A percentile compares a stretch with the other conserved stretches of the same genome.
Evolutionary conservation across 257 asterid species (phyloP).

Genomic region (Linaria vulgaris): DNA sequence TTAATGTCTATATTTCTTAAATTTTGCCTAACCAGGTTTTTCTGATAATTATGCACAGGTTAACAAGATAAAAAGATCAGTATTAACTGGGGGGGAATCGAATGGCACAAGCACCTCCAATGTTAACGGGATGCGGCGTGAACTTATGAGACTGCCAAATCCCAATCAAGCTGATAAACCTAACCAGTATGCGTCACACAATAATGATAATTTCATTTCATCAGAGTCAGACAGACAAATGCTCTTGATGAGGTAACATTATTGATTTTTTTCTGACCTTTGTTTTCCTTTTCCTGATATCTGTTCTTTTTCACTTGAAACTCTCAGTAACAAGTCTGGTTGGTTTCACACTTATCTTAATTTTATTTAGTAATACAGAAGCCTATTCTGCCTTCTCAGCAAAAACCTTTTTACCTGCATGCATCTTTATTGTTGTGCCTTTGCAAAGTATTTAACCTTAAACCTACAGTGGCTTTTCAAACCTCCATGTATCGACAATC

Average conservation of each 20-base stretch:
- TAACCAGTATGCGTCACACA: slow-evolving; percentile 48
- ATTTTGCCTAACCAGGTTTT: too few species aligned
- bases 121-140: slow-evolving; percentile 75
- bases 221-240: slow-evolving; percentile 89
- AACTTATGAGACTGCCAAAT: slow-evolving; percentile 83
- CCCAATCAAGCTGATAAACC: slow-evolving; percentile 56
- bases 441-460: background rate
- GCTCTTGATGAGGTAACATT: slow-evolving; percentile 77
- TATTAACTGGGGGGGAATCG: slow-evolving; percentile 51
- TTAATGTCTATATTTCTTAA: slow-evolving; percentile 11
- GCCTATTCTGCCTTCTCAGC: background rate
- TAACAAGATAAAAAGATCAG: slow-evolving; percentile 68
- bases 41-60: slow-evolving; percentile 45
- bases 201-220: slow-evolving; percentile 74
- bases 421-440: background rate
- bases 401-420: background rate
- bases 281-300: background rate
- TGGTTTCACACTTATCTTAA: background rate
- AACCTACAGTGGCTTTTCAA: background rate
- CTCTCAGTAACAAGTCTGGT: slow-evolving; percentile 15
- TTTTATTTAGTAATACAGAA: background rate
- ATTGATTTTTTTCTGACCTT: background rate
- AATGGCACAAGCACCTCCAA: slow-evolving; percentile 69
- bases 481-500: background rate
- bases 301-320: background rate